Evolutionary conservation across 306 rosid genomes (phyloP), one percentile per base, ranked within the genome.

Genomic region (Purshia tridentata): DNA sequence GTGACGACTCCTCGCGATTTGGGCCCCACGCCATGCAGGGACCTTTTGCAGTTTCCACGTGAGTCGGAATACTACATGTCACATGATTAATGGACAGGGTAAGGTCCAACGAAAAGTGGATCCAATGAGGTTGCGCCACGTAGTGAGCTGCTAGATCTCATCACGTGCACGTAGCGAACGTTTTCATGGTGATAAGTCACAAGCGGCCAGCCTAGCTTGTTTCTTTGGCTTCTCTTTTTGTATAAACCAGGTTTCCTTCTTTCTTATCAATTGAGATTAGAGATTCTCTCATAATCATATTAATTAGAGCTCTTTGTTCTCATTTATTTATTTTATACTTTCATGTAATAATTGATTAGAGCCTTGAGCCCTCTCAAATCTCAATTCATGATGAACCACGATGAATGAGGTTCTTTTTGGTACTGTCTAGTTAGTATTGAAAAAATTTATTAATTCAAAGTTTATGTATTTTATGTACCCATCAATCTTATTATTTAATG

Each of bases 31-130:
- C 16, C 74, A 67, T 77, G 79, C 85, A 49, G n/a, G 46, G 11
- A 1, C 2, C 77, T 18, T 73, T 76, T 42, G 53, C 81, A 78
- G 89, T 16, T 76, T 60, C 87, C 85, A 86, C 86, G 89, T 82
- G 89, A 86, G 80, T 65, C 40, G 22, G 72, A 79, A 29, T 14
- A 61, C 14, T 6, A 65, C 73, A 63, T 10, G 61, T 83, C 86
- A 86, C 84, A 65, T 81, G 86, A 81, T 67, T 58, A 46, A 73
- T 80, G 84, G 79, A 75, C 74, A 61, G 1, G 19, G 22, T 4
- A 4, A 40, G 69, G 72, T 18, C 69, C 20, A 14, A 15, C 10
- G 20, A 16, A 18, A 23, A 23, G 35, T 23, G n/a, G 64, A 70
- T 10, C 86, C 79, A 67, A 75, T 57, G 51, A 19, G 10, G 6